A percentile compares a stretch with the other conserved stretches of the same genome.
phyloP scores from a whole-genome alignment of 495 filamentous ascomycete genomes.

The Neurospora sp. region DNA sequence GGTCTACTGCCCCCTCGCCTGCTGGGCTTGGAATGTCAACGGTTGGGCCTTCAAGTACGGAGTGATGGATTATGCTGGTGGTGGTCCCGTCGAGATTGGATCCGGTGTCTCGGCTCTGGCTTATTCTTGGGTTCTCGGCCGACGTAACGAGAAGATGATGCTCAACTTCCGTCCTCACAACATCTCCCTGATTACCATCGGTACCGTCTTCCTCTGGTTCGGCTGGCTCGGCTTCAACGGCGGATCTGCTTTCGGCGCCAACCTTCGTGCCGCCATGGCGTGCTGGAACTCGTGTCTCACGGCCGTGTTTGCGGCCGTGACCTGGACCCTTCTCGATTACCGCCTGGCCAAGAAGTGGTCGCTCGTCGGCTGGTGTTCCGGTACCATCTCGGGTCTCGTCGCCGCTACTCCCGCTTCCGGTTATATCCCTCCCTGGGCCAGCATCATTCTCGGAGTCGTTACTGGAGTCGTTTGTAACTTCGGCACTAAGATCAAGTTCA shows the following conservation, averaged over 20 bases:
- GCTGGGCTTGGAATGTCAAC: slow-evolving; percentile 91
- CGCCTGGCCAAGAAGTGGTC: slow-evolving; percentile 96
- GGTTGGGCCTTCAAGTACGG: slow-evolving; percentile 91
- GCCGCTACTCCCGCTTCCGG: slow-evolving; percentile 85
- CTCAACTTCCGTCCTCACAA: slow-evolving; percentile 94
- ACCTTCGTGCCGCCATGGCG: slow-evolving; percentile 88
- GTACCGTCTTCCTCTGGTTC: slow-evolving; percentile 94
- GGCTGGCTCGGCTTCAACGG: slow-evolving; percentile 99
- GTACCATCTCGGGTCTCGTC: slow-evolving; percentile 80
- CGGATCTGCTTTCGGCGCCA: slow-evolving; percentile 92
- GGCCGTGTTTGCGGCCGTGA: slow-evolving; percentile 75
- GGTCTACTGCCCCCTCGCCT: slow-evolving; percentile 93
- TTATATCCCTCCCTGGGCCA: slow-evolving; percentile 82
- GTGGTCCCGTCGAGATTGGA: slow-evolving; percentile 94
- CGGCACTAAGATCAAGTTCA: slow-evolving; percentile 94
- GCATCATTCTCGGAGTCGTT: slow-evolving; percentile 72
- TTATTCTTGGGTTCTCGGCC: slow-evolving; percentile 90
- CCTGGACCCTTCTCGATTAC: slow-evolving; percentile 91
- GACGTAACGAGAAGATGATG: slow-evolving; percentile 99
- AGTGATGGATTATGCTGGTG: slow-evolving; percentile 92
- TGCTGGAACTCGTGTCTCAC: slow-evolving; percentile 96
- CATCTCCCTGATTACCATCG: slow-evolving; percentile 92
- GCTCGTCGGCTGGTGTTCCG: slow-evolving; percentile 98
- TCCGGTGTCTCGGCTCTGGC: slow-evolving; percentile 89
- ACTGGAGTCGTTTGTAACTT: slow-evolving; percentile 88